Conservation (phyloP, 2,329 filamentous ascomycete genomes). For the Hypomyces perniciosus region DNA sequence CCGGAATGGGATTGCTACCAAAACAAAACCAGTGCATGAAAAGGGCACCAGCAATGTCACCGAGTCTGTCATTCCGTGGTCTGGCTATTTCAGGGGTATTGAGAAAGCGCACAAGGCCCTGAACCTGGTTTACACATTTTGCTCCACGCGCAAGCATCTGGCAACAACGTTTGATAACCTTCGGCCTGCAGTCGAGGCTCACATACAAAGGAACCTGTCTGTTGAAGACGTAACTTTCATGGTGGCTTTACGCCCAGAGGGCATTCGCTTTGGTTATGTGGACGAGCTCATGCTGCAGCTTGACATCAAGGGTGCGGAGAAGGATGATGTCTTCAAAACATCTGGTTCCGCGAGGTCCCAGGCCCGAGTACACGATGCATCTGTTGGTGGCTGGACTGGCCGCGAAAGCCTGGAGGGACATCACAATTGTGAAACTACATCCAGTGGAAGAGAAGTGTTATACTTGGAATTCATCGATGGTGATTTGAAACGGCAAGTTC, state of each 20-base stretch:
- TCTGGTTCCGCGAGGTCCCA: slow-evolving; percentile 42
- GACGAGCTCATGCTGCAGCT: slow-evolving; percentile 79
- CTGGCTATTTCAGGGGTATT: slow-evolving; percentile 64
- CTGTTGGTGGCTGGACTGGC: slow-evolving; percentile 51
- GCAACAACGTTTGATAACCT: slow-evolving; percentile 89
- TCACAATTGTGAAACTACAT: slow-evolving; percentile 8
- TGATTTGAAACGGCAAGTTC: slow-evolving; percentile 76
- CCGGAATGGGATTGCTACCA: not conserved
- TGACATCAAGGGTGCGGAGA: slow-evolving; percentile 63
- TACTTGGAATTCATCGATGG: slow-evolving; percentile 91
- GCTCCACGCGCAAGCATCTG: slow-evolving; percentile 85
- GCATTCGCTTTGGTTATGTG: slow-evolving; percentile 79
- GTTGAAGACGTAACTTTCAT: slow-evolving; percentile 80
- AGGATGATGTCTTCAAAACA: slow-evolving; percentile 56
- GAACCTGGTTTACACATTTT: slow-evolving; percentile 92
- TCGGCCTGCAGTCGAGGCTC: slow-evolving; percentile 73
- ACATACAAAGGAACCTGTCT: slow-evolving; percentile 64
- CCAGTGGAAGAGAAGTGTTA: slow-evolving; percentile 59
- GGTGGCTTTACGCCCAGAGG: slow-evolving; percentile 67
- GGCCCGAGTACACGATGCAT: slow-evolving; percentile 47
- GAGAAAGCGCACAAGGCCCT: slow-evolving; percentile 75
- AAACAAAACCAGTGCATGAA: slow-evolving; percentile 11
- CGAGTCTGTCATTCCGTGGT: slow-evolving; percentile 54
- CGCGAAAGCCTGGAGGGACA: slow-evolving; percentile 34
- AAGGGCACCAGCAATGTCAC: slow-evolving; percentile 17